Conservation (phyloP, 768 basidiomycete species). For the Cystobasidiopsis lactophilus region DNA sequence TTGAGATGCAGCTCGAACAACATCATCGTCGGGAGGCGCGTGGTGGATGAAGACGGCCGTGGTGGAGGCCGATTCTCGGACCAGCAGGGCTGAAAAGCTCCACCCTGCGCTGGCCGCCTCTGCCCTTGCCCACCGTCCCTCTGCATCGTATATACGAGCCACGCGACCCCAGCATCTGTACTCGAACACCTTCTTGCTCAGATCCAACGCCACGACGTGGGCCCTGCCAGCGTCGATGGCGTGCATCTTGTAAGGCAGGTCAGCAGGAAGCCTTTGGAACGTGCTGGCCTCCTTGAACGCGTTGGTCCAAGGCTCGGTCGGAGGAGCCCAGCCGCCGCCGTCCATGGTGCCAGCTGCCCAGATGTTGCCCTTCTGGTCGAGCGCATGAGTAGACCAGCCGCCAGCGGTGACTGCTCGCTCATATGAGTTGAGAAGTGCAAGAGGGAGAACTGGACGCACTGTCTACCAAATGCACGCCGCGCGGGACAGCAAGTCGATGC, state of each 20-base stretch:
- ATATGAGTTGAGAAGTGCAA: too few species aligned
- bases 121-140: conserved; percentile 20
- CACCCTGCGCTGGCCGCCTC: conserved; percentile 53
- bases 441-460: too few species aligned
- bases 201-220: conserved; percentile 46
- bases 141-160: conserved; percentile 3
- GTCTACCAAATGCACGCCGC: conserved; percentile 37
- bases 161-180: conserved; percentile 55
- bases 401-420: conserved; percentile 62
- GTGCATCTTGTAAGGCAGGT: conserved; percentile 1
- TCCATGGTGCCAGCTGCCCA: conserved; percentile 43
- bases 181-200: conserved; percentile 42
- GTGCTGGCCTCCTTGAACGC: too few species aligned
- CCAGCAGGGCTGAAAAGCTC: conserved; percentile 52
- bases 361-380: conserved; percentile 50
- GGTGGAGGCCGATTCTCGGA: conserved; percentile 51
- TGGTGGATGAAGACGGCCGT: neutral
- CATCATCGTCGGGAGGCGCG: neutral
- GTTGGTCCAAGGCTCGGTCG: neutral
- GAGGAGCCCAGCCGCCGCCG: conserved; percentile 30
- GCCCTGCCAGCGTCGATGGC: conserved; percentile 47
- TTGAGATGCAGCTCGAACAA: neutral
- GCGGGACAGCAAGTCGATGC: conserved; percentile 36
- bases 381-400: conserved; percentile 73
- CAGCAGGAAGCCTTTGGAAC: neutral